These are phyloP conservation scores for Zoysia pacifica DNA, from an alignment of 176 grass and related monocot species.

Conservation along the genomic window DNA sequence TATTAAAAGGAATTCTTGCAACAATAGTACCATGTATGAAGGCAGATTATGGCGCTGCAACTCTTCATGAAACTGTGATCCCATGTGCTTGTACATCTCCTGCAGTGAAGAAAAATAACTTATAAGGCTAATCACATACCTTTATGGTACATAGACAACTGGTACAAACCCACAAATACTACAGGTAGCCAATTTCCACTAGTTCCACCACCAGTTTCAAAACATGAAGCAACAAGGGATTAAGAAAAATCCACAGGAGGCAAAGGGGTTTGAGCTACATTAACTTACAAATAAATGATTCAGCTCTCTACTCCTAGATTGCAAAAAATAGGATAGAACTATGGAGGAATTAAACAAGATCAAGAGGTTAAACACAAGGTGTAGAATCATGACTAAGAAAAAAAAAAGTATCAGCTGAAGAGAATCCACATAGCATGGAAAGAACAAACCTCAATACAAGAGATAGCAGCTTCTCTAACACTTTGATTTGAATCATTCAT, in stretches of 20 bases:
- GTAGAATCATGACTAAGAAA: neutral
- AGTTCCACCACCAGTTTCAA: slow-evolving; percentile 1
- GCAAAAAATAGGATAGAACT: neutral
- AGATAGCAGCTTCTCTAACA: slow-evolving; percentile 81
- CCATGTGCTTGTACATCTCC: slow-evolving; percentile 90
- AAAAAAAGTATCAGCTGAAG: slow-evolving; percentile 4
- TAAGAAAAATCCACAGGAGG: slow-evolving; percentile 5
- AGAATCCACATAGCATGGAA: slow-evolving; percentile 11
- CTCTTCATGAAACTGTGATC: slow-evolving; percentile 94
- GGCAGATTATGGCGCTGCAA: slow-evolving; percentile 90
- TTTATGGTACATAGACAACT: neutral
- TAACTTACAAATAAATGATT: neutral
- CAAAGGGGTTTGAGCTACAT: neutral
- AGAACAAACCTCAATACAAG: slow-evolving; percentile 74
- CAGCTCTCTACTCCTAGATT: neutral
- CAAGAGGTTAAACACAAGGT: neutral
- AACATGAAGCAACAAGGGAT: neutral
- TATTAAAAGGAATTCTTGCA: slow-evolving; percentile 13
- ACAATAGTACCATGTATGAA: slow-evolving; percentile 67
- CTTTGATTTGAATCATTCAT: slow-evolving; percentile 90
- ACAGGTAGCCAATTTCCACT: slow-evolving; percentile 2
- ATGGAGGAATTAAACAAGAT: slow-evolving; percentile 22
- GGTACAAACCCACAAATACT: neutral
- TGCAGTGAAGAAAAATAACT: slow-evolving; percentile 48
- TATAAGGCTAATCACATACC: slow-evolving; percentile 4